A percentile compares a stretch with the other conserved stretches of the same genome.
These are phyloP conservation scores for Leishmania guyanensis DNA, from an alignment of 208 protist species.

Conservation along the genomic window DNA sequence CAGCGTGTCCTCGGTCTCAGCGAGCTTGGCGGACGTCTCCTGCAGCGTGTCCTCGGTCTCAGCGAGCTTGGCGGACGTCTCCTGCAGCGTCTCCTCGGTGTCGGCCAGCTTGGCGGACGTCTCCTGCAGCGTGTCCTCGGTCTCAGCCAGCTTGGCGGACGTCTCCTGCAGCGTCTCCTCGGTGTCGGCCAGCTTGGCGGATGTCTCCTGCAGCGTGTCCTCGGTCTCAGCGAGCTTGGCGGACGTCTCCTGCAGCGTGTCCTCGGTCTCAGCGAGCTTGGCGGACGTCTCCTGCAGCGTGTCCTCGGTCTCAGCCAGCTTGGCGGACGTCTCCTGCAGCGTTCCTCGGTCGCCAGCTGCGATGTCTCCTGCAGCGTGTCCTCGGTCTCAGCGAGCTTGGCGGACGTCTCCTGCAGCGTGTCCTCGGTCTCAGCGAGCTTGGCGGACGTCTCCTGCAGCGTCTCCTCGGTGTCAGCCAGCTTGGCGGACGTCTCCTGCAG, in stretches of 20 bases:
- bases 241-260: background rate
- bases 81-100: no score
- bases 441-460: conserved; percentile 26
- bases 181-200: no score
- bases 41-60: no score
- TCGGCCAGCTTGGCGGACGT: no score
- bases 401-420: conserved; percentile 5
- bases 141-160: no score
- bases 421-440: conserved; percentile 22
- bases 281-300: conserved; percentile 28
- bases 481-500: background rate
- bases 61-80: no score
- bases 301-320: conserved; percentile 29
- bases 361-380: conserved; percentile 29
- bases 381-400: conserved; percentile 33
- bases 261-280: conserved; percentile 21
- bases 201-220: background rate
- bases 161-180: no score
- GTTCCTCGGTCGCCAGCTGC: conserved; percentile 44
- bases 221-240: conserved; percentile 27
- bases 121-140: no score
- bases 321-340: no score
- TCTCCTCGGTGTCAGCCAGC: conserved; percentile 24
- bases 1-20: no score
- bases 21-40: no score